Evolutionary conservation across 352 stramenopile species (phyloP), one percentile per base, ranked within the genome.

Genomic region (Phytophthora pinifolia): DNA sequence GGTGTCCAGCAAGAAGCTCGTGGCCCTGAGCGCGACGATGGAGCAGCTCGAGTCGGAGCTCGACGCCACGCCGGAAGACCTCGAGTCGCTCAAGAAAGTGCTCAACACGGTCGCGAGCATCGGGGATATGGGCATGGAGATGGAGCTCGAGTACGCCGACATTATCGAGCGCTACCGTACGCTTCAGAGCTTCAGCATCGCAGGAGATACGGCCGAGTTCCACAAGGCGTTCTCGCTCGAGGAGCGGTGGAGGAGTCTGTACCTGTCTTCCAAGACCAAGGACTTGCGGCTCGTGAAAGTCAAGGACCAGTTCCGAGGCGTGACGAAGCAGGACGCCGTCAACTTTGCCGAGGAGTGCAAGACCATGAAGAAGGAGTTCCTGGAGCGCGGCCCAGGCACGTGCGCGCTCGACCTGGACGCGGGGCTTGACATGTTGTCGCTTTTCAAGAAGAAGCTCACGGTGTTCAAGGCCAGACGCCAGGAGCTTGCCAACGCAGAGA

Each of bases 31-130:
- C 22, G 45, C 67, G 0, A 92, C 88, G 4, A 94, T 94, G 64
- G 81, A 92, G 8, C 65, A 88, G 31, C 67, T 97, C 2, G 74
- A 96, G 47, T 53, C 46, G 6, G 84, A 98, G 44, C 73, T 98
- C 2, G 75, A 85, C 3, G 74, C 72, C 1, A 78, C 85, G 2
- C 89, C 92, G 8, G 59, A 81, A 22, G 89, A 98, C 50, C 75
- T 98, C 2, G 89, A 96, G 13, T 90, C 85, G n/a, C 78, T 98
- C 3, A 98, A 98, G 62, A 94, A 93, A 49, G 83, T 98, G 7
- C 72, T 98, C 0, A 96, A 97, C 46, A 91, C 86, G 0, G 91
- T 98, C n/a, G 76, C 83, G 0, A 74, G 65, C 9, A 90, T 98
- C 25, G 70, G 60, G 1, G 76, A 91, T 35, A 84, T 87, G 81